Evolutionary conservation across 2,329 filamentous ascomycete species (phyloP).

Genomic region (Myriosclerotinia curreyana): DNA sequence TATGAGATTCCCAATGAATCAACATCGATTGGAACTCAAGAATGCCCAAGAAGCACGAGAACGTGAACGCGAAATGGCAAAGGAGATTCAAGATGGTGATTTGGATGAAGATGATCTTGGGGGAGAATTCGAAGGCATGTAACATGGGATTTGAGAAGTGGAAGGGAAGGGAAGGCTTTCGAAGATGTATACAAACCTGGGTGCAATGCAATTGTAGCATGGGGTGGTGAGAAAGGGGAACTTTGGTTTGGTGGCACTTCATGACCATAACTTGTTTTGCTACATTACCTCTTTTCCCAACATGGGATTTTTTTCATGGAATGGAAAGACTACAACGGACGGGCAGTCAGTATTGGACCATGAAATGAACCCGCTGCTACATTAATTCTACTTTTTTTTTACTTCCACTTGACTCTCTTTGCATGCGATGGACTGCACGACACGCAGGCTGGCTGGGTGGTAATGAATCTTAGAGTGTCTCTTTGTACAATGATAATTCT

Average conservation of each 20-base stretch:
- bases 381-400: conserved; percentile 8
- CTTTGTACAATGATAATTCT: too few relatives aligned
- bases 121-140: conserved; percentile 95
- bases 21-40: conserved; percentile 94
- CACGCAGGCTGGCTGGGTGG: background rate
- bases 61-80: conserved; percentile 92
- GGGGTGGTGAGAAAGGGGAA: background rate
- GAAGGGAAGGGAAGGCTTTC: conserved; percentile 13
- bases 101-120: conserved; percentile 94
- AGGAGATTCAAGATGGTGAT: conserved; percentile 98
- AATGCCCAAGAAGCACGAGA: conserved; percentile 98
- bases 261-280: conserved; percentile 35
- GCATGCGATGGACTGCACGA: conserved; percentile 10
- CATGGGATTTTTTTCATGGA: background rate
- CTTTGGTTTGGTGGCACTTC: conserved; percentile 36
- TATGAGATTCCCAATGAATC: conserved; percentile 99
- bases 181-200: conserved; percentile 12
- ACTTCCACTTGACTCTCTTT: background rate
- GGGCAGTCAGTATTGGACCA: background rate
- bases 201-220: conserved; percentile 15
- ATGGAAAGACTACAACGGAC: background rate
- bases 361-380: conserved; percentile 7
- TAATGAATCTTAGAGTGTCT: too few relatives aligned
- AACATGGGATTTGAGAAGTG: conserved; percentile 41
- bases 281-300: conserved; percentile 23